Base-by-base conservation (phyloP, 2,329 filamentous ascomycete species). In the Coniochaeta ligniaria region DNA sequence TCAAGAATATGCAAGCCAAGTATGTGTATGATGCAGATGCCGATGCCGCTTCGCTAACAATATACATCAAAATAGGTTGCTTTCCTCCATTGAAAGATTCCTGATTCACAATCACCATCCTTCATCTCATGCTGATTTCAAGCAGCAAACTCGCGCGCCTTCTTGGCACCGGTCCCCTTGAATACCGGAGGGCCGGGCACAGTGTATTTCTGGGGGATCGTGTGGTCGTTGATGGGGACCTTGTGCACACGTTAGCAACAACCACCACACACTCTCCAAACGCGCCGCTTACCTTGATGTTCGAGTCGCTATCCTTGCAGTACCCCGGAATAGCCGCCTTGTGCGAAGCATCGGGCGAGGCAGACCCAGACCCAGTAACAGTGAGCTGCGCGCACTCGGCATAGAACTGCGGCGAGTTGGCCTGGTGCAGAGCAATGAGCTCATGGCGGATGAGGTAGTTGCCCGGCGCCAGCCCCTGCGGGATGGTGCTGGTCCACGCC, bases 391-490 rank as follows among this genome's bases (percentile, higher is more conserved):
- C 80, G 64, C 82, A 83, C 69, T 83, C 81, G 12, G 80, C 78
- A 66, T 83, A 83, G 70, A 82, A 81, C 68, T 82, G 80, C 61
- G 73, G 77, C 26, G 72, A 73, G 63, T 82, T 80, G 22, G 75
- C 73, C 69, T 83, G 80, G 70, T 84, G 81, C 3, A 84, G 74
- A 54, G 82, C 82, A 43, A 84, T 74, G 60, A 84, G 72, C 73
- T 85, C 82, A 69, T 84, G 81, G 60, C 81, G 76, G 70, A 84
- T 78, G 61, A 84, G 75, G 67, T 85, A 84, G 68, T 81, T 79
- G 57, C 83, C 81, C 1, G 82, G 72, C 22, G 77, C 77, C 12
- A 84, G 74, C 45, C 68, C 73, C 20, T 72, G 67, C 1, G 82
- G 82, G 62, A 85, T 79, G 16, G 72, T 80, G 71, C 75, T 77